Conservation (phyloP, 495 filamentous ascomycete species). For the Penicillium fimorum region DNA sequence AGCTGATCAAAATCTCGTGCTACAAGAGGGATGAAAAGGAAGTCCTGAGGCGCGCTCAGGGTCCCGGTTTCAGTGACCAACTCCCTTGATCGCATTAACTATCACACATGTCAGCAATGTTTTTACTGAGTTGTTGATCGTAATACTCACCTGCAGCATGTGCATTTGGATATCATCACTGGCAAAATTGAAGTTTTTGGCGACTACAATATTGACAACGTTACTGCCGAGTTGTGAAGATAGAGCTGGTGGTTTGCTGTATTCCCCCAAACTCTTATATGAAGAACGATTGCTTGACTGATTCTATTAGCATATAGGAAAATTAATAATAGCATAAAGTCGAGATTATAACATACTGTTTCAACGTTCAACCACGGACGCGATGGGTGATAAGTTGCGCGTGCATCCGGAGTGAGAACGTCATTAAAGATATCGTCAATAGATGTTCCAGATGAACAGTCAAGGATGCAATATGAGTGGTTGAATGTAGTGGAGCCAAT, state of each 20-base stretch:
- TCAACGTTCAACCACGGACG: conserved; percentile 21
- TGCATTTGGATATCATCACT: conserved; percentile 77
- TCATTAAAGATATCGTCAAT: conserved; percentile 75
- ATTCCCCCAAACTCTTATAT: conserved; percentile 21
- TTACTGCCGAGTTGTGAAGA: conserved; percentile 29
- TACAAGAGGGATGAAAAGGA: conserved; percentile 76
- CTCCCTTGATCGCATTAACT: conserved; percentile 78
- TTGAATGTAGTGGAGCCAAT: conserved; percentile 69
- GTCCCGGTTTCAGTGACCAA: conserved; percentile 70
- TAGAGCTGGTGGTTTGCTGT: conserved; percentile 20
- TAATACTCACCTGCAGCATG: conserved; percentile 62
- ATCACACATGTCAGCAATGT: conserved; percentile 15
- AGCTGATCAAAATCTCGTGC: conserved; percentile 33
- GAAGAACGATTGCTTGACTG: conserved; percentile 29
- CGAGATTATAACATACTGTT: conserved; percentile 18
- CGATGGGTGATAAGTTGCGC: conserved; percentile 18
- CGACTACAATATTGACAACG: conserved; percentile 79
- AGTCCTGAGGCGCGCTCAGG: conserved; percentile 71
- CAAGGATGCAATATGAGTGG: conserved; percentile 62
- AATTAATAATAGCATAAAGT: neutral
- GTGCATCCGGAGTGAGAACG: conserved; percentile 51
- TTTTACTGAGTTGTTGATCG: too few species aligned
- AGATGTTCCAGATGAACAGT: conserved; percentile 68
- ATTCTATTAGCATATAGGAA: conserved; percentile 5
- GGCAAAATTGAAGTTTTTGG: conserved; percentile 72